Evolutionary conservation across 2,329 filamentous ascomycete species (phyloP), one percentile per base, ranked within the genome.

Genomic region (Calonectria pauciramosa): DNA sequence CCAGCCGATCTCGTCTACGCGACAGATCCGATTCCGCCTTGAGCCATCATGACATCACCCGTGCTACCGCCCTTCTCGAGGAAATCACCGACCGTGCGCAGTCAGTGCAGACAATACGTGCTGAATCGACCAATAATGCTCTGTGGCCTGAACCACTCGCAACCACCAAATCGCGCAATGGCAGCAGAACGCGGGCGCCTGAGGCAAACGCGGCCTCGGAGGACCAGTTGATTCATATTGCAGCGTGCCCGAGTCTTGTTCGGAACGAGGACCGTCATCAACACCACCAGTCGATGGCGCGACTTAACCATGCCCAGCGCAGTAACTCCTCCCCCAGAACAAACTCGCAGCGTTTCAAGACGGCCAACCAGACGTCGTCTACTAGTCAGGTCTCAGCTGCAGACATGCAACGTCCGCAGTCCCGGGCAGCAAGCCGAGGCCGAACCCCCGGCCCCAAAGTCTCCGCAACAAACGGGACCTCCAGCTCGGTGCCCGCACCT

Each of bases 1-100:
- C 83, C 4, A 87, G 85, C 30, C 79, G 81, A 5, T 77, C 77
- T 2, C 64, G 82, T 30, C 69, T 54, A 4, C 75, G 70, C 20
- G 78, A 80, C n/a, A 76, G 78, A 36, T 78, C 80, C 2, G 73
- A 79, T 20, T 84, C 83, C 0, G 30, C 76, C 0, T 26, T 79
- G 14, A 63, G 34, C 10, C 26, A 68, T 8, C 70, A 34, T 5
- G 64, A 70, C 9, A n/a, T 71, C 0, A 56, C 64, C 6, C 30
- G 59, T 1, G 71, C 75, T 0, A 78, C 81, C 18, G 74, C 79
- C 9, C 60, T 82, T 16, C 71, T 83, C 0, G 80, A 80, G 4
- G 44, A 63, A 9, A 78, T 82, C 4, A 78, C 80, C 0, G 72
- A 77, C 9, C 75, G 82, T 49, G 82, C 78, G 1, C 79, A 82